These are phyloP conservation scores for Ceratocystis eucalypticola DNA, from an alignment of 2,329 filamentous ascomycete species.

Conservation along the genomic window DNA sequence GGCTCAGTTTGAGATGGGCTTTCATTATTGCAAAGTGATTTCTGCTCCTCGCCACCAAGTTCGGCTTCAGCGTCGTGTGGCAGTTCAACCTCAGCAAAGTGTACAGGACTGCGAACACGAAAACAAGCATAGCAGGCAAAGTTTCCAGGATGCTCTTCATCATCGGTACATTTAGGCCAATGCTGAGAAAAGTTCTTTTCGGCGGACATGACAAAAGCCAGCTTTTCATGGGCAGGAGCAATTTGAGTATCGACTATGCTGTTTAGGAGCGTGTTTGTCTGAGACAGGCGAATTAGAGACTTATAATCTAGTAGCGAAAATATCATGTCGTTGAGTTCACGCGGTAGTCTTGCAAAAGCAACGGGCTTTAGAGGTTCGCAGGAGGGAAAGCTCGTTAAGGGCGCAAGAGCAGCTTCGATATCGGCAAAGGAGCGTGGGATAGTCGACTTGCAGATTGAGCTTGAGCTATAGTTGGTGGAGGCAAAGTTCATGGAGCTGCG, in stretches of 20 bases:
- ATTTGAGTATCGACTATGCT: conserved; percentile 26
- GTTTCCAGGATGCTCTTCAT: conserved; percentile 28
- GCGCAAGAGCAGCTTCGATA: conserved; percentile 16
- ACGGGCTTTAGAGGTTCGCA: neutral
- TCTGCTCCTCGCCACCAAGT: neutral
- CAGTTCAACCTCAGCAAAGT: conserved; percentile 29
- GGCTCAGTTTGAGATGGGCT: neutral
- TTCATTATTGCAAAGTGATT: neutral
- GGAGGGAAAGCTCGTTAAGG: neutral
- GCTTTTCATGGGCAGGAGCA: conserved; percentile 28
- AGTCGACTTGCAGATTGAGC: neutral
- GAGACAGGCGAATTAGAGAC: conserved; percentile 30
- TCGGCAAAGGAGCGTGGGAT: conserved; percentile 17
- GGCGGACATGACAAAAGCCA: conserved; percentile 31
- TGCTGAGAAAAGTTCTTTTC: conserved; percentile 31
- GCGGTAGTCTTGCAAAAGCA: conserved; percentile 27
- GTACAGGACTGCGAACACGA: conserved; percentile 29
- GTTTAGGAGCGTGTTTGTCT: conserved; percentile 28
- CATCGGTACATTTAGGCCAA: conserved; percentile 25
- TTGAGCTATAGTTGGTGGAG: neutral
- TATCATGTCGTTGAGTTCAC: conserved; percentile 26
- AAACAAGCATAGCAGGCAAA: conserved; percentile 33
- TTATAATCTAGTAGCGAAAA: conserved; percentile 30
- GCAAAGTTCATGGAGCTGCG: conserved; percentile 17
- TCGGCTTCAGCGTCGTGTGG: conserved; percentile 15